Conservation (phyloP, 495 filamentous ascomycete genomes). For the Tuber indicum region DNA sequence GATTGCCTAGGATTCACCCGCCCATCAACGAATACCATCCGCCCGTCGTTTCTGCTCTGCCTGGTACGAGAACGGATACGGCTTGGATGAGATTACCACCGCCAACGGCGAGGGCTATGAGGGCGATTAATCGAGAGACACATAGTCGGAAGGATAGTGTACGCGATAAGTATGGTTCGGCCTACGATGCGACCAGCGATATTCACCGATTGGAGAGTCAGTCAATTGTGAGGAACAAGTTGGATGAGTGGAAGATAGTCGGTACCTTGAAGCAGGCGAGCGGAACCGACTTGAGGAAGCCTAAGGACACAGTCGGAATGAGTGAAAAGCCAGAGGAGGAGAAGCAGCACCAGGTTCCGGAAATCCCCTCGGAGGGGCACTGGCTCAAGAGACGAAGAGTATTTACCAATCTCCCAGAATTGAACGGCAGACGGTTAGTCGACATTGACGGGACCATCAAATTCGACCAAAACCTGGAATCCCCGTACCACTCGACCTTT, state of each 20-base stretch:
- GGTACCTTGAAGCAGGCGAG: background rate
- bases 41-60: conserved; percentile 27
- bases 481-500: background rate
- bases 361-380: background rate
- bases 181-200: background rate
- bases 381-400: background rate
- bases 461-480: background rate
- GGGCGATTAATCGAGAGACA: conserved; percentile 20
- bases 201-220: background rate
- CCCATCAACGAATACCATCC: conserved; percentile 26
- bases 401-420: background rate
- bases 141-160: conserved; percentile 17
- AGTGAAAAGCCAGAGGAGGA: background rate
- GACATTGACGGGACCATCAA: background rate
- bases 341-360: background rate
- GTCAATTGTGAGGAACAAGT: background rate
- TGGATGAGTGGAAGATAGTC: background rate
- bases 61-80: conserved; percentile 18
- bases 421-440: background rate
- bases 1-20: conserved; percentile 29
- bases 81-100: conserved; percentile 34
- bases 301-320: no score
- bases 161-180: background rate
- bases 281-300: background rate
- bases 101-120: conserved; percentile 28